Conservation (phyloP, 1,284 basidiomycete species). For the Pterulicium gracile region DNA sequence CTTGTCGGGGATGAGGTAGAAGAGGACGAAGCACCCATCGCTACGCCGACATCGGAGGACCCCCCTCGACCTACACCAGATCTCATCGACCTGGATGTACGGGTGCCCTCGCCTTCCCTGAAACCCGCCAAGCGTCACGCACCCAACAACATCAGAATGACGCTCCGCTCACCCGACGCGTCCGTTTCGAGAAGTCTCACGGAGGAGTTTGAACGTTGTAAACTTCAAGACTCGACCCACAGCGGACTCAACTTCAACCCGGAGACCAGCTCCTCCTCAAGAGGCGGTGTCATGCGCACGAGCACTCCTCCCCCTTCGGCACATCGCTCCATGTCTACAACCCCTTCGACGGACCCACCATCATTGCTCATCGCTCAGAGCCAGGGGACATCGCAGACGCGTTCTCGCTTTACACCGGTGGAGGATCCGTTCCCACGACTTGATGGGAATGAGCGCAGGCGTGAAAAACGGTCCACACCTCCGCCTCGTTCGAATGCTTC, state of each 20-base stretch:
- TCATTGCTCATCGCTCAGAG: too few species aligned
- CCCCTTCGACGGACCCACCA: too few species aligned
- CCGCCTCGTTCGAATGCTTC: too few species aligned
- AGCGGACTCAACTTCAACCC: not conserved
- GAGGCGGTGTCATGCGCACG: not conserved
- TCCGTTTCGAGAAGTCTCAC: conserved; percentile 1
- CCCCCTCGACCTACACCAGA: too few species aligned
- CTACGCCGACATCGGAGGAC: too few species aligned
- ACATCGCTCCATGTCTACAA: too few species aligned
- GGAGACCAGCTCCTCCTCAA: not conserved
- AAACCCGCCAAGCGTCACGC: not conserved
- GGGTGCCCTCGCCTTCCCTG: not conserved
- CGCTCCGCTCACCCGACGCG: conserved; percentile 1
- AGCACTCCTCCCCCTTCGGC: not conserved
- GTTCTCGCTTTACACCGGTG: too few species aligned
- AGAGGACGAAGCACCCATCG: too few species aligned
- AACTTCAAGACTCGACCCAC: not conserved
- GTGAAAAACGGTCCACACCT: too few species aligned
- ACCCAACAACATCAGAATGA: not conserved
- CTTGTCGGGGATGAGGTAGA: conserved; percentile 7
- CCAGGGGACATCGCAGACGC: too few species aligned
- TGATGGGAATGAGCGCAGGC: too few species aligned
- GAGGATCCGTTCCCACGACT: too few species aligned
- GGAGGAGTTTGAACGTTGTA: not conserved
- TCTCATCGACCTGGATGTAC: not conserved